Evolutionary conservation across 345 rosid genomes (phyloP).

Genomic region (Citrus mangshanensis): DNA sequence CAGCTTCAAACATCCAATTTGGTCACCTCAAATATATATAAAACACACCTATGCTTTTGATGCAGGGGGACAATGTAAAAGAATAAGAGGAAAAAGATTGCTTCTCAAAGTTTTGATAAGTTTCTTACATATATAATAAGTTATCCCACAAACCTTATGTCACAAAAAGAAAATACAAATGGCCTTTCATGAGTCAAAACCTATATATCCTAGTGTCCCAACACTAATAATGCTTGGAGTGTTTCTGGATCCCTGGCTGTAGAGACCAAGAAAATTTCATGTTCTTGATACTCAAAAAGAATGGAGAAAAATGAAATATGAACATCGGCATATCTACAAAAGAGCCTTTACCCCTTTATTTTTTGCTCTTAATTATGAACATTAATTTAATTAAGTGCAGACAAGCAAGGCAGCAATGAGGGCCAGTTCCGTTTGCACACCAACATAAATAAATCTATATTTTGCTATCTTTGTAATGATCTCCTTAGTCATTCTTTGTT

Average conservation of each 20-base stretch:
- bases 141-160: neutral
- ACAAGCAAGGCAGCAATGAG: neutral
- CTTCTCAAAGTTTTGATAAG: neutral
- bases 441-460: neutral
- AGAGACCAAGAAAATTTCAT: neutral
- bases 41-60: neutral
- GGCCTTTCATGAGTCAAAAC: neutral
- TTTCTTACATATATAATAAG: neutral
- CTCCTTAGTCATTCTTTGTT: constrained; percentile 10
- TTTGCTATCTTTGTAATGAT: neutral
- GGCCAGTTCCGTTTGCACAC: neutral
- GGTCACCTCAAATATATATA: neutral
- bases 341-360: neutral
- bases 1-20: constrained; percentile 6
- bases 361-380: neutral
- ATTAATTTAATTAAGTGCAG: neutral
- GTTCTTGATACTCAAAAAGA: neutral
- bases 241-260: neutral
- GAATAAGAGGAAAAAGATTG: neutral
- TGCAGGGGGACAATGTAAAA: neutral
- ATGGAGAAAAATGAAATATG: neutral
- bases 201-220: neutral
- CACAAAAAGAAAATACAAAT: neutral
- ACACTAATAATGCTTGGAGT: neutral
- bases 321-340: neutral